These are phyloP conservation scores for Auricularia sp. DNA, from an alignment of 768 basidiomycete species.

Conservation along the genomic window DNA sequence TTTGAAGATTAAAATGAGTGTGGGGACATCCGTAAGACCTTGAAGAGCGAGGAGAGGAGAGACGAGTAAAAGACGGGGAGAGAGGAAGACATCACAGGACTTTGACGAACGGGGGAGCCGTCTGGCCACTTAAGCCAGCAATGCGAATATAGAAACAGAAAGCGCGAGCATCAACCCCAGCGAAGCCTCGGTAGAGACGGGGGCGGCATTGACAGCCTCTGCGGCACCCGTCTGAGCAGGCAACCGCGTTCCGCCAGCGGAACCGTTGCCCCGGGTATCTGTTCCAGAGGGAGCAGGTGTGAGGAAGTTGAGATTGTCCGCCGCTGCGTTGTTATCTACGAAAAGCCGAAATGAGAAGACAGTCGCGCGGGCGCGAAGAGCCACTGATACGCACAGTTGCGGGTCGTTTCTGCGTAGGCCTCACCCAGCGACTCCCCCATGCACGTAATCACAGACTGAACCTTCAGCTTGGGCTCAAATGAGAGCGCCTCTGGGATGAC, in stretches of 20 bases:
- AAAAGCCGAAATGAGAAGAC: neutral
- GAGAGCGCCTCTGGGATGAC: constrained; percentile 73
- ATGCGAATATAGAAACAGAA: neutral
- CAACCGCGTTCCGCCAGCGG: neutral
- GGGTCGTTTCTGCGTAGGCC: constrained; percentile 75
- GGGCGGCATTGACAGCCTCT: neutral
- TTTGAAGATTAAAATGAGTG: too few species aligned
- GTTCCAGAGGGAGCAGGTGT: neutral
- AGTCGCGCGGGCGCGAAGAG: neutral
- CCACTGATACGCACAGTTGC: constrained; percentile 34
- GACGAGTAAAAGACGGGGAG: too few species aligned
- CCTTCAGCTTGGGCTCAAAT: constrained; percentile 55
- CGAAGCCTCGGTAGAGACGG: neutral
- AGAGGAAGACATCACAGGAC: too few species aligned
- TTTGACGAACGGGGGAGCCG: too few species aligned
- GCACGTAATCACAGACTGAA: constrained; percentile 65
- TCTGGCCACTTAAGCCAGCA: too few species aligned
- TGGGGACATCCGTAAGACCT: too few species aligned
- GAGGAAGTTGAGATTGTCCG: neutral
- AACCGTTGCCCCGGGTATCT: neutral
- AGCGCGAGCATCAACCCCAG: neutral
- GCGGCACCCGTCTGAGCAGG: neutral
- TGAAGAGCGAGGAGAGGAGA: too few species aligned
- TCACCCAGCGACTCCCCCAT: constrained; percentile 44
- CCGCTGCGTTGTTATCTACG: neutral